Percentiles rank a stretch among this genome's conserved stretches.
Evolutionary conservation across 768 basidiomycete species (phyloP).

Genomic region (Tulasnella sp.): DNA sequence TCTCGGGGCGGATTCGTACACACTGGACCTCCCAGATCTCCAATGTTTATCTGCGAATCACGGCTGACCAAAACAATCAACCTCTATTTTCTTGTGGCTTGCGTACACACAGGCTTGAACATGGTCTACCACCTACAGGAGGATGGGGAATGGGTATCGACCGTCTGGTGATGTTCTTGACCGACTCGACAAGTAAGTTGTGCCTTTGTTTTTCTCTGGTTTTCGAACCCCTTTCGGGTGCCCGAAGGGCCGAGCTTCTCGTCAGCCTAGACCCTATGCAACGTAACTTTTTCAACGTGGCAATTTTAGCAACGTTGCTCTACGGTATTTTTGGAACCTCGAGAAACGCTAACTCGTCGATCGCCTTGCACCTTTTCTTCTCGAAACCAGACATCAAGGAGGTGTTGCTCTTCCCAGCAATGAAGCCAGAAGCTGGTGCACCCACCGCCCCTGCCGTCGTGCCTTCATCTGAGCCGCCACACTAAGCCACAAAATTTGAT

Average conservation of each 20-base stretch:
- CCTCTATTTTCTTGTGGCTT: not conserved
- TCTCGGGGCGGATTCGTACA: not conserved
- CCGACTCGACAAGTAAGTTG: constrained; percentile 84
- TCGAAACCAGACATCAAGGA: constrained; percentile 82
- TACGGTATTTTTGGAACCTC: constrained; percentile 22
- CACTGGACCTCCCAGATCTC: not conserved
- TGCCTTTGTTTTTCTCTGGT: not conserved
- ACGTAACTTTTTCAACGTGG: not conserved
- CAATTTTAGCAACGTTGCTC: not conserved
- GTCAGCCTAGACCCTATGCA: not conserved
- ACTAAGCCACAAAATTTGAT: not conserved
- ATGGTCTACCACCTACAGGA: constrained; percentile 94
- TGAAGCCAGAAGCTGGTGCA: constrained; percentile 63
- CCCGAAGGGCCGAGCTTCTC: not conserved
- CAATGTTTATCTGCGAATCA: not conserved
- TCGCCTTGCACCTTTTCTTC: not conserved
- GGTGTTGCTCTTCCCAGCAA: constrained; percentile 92
- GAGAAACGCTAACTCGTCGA: not conserved
- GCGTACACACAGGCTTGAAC: constrained; percentile 64
- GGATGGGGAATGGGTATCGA: constrained; percentile 98
- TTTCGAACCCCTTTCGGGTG: not conserved
- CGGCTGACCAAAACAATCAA: not conserved
- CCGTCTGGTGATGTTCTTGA: constrained; percentile 97
- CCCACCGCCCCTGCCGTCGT: not conserved
- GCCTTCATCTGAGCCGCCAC: constrained; percentile 8